Base-by-base conservation (phyloP, 768 basidiomycete species). In the Gyrodon lividus region DNA sequence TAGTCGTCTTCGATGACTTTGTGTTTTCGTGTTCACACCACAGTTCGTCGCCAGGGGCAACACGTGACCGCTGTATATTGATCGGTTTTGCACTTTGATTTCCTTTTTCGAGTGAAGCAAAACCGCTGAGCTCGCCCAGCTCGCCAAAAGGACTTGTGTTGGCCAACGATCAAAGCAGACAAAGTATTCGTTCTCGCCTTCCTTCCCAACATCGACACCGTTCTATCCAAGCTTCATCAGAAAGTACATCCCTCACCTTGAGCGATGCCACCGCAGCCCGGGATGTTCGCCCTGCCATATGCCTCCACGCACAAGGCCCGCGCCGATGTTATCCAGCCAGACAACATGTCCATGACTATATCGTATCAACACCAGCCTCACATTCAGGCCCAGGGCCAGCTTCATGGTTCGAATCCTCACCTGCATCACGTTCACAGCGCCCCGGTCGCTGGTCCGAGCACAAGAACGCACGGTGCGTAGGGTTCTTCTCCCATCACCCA, bases 261-360 rank as follows among this genome's bases (percentile, higher is more conserved):
- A 16, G 45, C 48, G 60, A 86, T 86, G 82, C 84, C 84, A 43
- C 86, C 86, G 40, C 84, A 86, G 55, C 82, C 80, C 57, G 86
- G 86, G 47, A 72, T 87, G 55, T 88, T 88, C 61, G 73, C 83
- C 3, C 66, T 87, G 14, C 78, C 83, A 14, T 81, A 81, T 63
- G 71, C 77, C 26, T 73, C 79, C 44, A 72, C 70, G 13, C 76
- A 74, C 65, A 74, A 76, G 63, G 65, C 73, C 37, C 71, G 72
- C 44, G 65, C 68, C 35, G 69, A 70, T 50, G 58, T 67, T 24
- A 51, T 70, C n/a, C 68, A 58, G 50, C 50, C 56, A 41, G 56
- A 57, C 43, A 59, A 51, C 48, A 50, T 60, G 28, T 23, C 43
- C 43, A 48, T 54, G 56, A 40, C 50, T n/a, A 51, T 58, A 23